Base-by-base conservation (phyloP, 129 eudicot genomes). In the Artemisia argyi region DNA sequence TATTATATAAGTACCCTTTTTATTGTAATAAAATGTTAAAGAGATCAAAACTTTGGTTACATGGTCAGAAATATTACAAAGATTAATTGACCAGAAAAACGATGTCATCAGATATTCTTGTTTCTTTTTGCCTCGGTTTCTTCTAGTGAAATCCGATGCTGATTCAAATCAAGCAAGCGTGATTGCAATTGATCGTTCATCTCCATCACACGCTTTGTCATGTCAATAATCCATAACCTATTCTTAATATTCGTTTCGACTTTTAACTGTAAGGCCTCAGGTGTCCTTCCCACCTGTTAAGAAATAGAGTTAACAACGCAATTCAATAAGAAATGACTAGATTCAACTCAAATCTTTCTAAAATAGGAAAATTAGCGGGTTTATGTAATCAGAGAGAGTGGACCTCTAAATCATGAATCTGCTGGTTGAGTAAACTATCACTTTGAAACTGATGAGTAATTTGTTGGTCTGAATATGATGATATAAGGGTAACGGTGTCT, bases 201-300 rank as follows among this genome's bases (percentile, higher is more conserved):
- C 66, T 75, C 80, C 61, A 74, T 75, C 75, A 79, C 73, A 20
- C 73, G 87, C 62, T 66, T 83, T 75, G 87, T 65, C 87, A 83
- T 83, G 68, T 55, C 66, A 44, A 30, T 60, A 20, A 73, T 50
- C 83, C 26, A 51, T 52, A 55, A 64, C 46, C 78, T 65, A 60
- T 59, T 79, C 74, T 66, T 83, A 8, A 79, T 61, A 73, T 22
- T 75, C 32, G 73, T 75, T 47, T 75, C 76, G 5, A 79, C 65
- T 73, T 79, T 75, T 58, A 83, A 48, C 73, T 83, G 83, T 59
- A 83, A 56, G 16, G 79, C 83, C n/a, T 79, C 87, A 24, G 76
- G 81, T 46, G 87, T 79, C 44, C 54, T 35, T 57, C 51, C 76
- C 46, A 47, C 44, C 87, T 83, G 81, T 19, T 3, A 65, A 79